Conservation (phyloP, 2,329 filamentous ascomycete genomes). For the Onygena corvina region DNA sequence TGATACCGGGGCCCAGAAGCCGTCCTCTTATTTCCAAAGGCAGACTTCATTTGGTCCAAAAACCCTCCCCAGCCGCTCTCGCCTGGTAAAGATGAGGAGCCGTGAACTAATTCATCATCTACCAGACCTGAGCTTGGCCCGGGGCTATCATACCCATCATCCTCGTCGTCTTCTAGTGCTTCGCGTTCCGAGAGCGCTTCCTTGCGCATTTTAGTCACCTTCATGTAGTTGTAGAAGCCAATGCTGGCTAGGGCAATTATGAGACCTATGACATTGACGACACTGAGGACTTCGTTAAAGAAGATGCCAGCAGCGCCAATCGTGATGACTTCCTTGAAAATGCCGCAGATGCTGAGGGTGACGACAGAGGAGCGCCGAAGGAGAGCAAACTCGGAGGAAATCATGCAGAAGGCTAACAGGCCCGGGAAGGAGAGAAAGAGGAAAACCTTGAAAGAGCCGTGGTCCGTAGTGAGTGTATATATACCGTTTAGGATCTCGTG, state of each 20-base stretch:
- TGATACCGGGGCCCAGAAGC: neutral
- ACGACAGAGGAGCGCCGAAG: conserved; percentile 92
- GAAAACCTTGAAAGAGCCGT: conserved; percentile 55
- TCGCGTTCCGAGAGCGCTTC: conserved; percentile 47
- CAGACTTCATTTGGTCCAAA: neutral
- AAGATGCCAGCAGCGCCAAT: conserved; percentile 78
- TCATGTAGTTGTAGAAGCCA: conserved; percentile 83
- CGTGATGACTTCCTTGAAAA: conserved; percentile 97
- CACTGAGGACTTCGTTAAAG: conserved; percentile 77
- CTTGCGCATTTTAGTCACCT: conserved; percentile 74
- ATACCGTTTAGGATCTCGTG: conserved; percentile 55
- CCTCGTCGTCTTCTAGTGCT: neutral
- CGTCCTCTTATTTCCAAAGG: neutral
- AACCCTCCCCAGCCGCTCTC: neutral
- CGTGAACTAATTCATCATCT: neutral
- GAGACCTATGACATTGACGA: conserved; percentile 76
- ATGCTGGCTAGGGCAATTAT: conserved; percentile 84
- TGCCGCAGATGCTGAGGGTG: conserved; percentile 88
- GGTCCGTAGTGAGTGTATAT: conserved; percentile 49
- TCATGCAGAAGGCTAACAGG: conserved; percentile 89
- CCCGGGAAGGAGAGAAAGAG: conserved; percentile 80
- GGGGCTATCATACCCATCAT: neutral
- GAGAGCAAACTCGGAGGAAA: conserved; percentile 85
- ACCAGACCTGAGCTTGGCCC: neutral
- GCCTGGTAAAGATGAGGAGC: neutral